These are phyloP conservation scores for Ephemerocybe angulata DNA, from an alignment of 768 basidiomycete genomes.

Conservation along the genomic window DNA sequence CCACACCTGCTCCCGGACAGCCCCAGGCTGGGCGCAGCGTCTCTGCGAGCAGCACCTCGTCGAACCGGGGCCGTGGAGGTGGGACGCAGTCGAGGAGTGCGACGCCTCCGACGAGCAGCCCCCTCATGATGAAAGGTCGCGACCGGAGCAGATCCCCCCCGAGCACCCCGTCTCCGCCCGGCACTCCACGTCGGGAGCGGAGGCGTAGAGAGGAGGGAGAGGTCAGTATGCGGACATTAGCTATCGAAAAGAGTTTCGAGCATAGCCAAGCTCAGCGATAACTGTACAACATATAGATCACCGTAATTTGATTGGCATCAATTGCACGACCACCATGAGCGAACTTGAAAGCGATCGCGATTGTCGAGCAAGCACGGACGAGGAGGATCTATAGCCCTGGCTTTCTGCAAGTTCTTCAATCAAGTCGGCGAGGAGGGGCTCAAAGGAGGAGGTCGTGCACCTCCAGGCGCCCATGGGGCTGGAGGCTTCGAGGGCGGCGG, in stretches of 20 bases:
- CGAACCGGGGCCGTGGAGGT: constrained; percentile 18
- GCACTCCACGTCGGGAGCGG: constrained; percentile 4
- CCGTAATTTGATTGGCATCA: too few relatives aligned
- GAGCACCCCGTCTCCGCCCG: not conserved
- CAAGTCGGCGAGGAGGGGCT: constrained; percentile 95
- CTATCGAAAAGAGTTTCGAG: constrained; percentile 19
- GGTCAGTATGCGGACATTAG: constrained; percentile 21
- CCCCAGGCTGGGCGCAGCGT: not conserved
- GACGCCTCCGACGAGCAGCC: constrained; percentile 26
- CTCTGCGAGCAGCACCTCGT: constrained; percentile 23
- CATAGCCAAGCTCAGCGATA: constrained; percentile 8
- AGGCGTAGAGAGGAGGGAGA: constrained; percentile 11
- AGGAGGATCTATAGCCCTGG: too few relatives aligned
- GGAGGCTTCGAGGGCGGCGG: constrained; percentile 41
- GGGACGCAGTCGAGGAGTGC: constrained; percentile 28
- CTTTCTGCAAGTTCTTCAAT: too few relatives aligned
- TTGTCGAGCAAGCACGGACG: too few relatives aligned
- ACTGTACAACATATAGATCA: too few relatives aligned
- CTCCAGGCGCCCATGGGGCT: constrained; percentile 48
- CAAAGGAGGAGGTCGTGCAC: constrained; percentile 61
- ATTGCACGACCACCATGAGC: too few relatives aligned
- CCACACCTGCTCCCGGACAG: constrained; percentile 11
- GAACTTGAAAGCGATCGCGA: too few relatives aligned
- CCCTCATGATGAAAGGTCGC: constrained; percentile 26
- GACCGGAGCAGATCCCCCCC: constrained; percentile 25